Evolutionary conservation across 805 yeast genomes (phyloP).

Genomic region (Cyberlindnera bimundalis): DNA sequence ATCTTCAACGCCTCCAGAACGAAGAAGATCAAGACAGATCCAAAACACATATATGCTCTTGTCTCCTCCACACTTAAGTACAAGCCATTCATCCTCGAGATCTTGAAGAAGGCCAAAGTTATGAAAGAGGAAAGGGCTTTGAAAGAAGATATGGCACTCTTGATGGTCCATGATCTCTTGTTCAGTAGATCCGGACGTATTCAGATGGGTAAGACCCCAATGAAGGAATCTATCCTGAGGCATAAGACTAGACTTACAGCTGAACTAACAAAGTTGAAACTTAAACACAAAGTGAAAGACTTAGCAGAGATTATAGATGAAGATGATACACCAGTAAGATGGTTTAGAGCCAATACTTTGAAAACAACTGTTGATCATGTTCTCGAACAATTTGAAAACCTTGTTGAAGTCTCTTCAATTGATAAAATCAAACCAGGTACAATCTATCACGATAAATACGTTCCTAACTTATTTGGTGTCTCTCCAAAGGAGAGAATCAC

Average conservation of each 20-base stretch:
- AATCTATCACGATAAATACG: constrained; percentile 67
- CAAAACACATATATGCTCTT: constrained; percentile 84
- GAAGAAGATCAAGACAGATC: constrained; percentile 54
- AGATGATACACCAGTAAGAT: constrained; percentile 70
- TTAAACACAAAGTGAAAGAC: constrained; percentile 62
- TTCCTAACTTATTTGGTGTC: constrained; percentile 78
- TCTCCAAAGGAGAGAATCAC: constrained; percentile 73
- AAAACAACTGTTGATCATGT: constrained; percentile 37
- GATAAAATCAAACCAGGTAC: constrained; percentile 48
- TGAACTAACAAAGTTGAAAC: constrained; percentile 72
- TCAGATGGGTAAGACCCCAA: constrained; percentile 83
- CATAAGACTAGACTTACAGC: constrained; percentile 81
- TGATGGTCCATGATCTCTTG: constrained; percentile 78
- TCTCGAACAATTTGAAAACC: constrained; percentile 34
- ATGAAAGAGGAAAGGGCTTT: constrained; percentile 50
- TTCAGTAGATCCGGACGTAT: constrained; percentile 75
- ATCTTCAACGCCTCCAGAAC: constrained; percentile 48
- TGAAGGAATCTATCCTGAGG: constrained; percentile 74
- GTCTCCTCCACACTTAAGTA: constrained; percentile 75
- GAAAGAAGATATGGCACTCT: constrained; percentile 50
- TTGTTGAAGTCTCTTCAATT: constrained; percentile 44
- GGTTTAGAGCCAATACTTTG: constrained; percentile 75
- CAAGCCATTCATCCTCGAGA: constrained; percentile 55
- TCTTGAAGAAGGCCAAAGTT: constrained; percentile 68
- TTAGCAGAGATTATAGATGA: constrained; percentile 51